A percentile compares a stretch with the other conserved stretches of the same genome.
phyloP scores from a whole-genome alignment of 1,284 basidiomycete species.

The Cerioporus squamosus region DNA sequence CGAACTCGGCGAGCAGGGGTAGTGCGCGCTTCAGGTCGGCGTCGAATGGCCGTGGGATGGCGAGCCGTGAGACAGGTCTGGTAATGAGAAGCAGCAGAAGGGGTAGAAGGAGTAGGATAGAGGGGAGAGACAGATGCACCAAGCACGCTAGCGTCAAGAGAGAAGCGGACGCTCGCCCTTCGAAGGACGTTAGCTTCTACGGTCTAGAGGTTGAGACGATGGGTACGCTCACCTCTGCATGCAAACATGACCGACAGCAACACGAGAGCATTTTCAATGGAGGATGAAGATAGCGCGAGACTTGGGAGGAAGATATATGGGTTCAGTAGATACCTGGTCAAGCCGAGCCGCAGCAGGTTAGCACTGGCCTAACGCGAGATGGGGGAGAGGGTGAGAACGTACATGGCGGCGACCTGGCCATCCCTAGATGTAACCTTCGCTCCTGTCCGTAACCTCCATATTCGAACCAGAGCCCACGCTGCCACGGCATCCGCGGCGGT shows the following conservation, averaged over 20 bases:
- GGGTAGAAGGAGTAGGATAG: constrained; percentile 70
- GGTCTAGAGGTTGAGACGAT: background rate
- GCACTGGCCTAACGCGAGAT: background rate
- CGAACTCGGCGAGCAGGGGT: constrained; percentile 53
- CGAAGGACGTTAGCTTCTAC: background rate
- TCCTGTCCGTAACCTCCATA: constrained; percentile 67
- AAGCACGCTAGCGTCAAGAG: constrained; percentile 73
- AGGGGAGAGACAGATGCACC: constrained; percentile 74
- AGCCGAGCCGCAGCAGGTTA: background rate
- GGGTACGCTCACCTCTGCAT: constrained; percentile 56
- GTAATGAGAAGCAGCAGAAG: constrained; percentile 67
- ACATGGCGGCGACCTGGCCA: constrained; percentile 65
- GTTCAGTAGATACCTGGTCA: constrained; percentile 80
- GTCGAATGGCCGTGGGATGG: constrained; percentile 55
- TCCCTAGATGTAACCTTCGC: constrained; percentile 52
- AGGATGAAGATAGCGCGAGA: constrained; percentile 80
- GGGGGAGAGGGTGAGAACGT: constrained; percentile 35
- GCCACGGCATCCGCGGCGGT: constrained; percentile 67
- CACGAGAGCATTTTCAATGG: constrained; percentile 76
- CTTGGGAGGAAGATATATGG: constrained; percentile 85
- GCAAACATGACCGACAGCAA: constrained; percentile 78
- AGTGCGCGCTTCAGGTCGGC: constrained; percentile 40
- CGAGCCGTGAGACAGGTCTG: constrained; percentile 65
- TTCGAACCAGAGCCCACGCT: constrained; percentile 68
- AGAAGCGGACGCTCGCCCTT: constrained; percentile 60